A percentile compares a stretch with the other conserved stretches of the same genome.
Evolutionary conservation across 2,329 filamentous ascomycete species (phyloP).

Genomic region (Stagonosporopsis chrysanthemi): DNA sequence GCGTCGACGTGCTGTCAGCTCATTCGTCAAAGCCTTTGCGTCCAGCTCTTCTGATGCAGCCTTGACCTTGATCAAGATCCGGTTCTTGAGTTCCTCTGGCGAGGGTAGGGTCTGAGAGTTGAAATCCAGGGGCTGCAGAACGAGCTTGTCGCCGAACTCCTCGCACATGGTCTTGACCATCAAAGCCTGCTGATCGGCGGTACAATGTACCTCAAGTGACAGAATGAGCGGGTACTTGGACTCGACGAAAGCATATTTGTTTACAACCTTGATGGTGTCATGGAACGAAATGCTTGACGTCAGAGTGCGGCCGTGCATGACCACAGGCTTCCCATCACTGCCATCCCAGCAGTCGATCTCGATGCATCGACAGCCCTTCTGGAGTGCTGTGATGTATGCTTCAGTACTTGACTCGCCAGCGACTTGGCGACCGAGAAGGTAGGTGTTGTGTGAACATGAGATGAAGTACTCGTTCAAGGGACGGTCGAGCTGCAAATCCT

Average conservation of each 20-base stretch:
- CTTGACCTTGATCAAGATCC: conserved; percentile 94
- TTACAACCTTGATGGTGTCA: conserved; percentile 91
- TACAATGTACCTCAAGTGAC: conserved; percentile 95
- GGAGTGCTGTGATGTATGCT: conserved; percentile 88
- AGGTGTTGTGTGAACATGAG: conserved; percentile 98
- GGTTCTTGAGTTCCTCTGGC: conserved; percentile 82
- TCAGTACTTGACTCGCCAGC: conserved; percentile 91
- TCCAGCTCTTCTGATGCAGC: conserved; percentile 64
- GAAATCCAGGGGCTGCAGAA: conserved; percentile 76
- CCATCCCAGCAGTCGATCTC: conserved; percentile 99
- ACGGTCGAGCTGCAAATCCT: conserved; percentile 72
- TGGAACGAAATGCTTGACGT: conserved; percentile 89
- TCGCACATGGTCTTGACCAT: conserved; percentile 93
- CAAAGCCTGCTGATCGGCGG: conserved; percentile 76
- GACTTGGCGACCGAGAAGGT: conserved; percentile 89
- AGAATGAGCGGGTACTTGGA: conserved; percentile 92
- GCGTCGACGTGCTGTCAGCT: conserved; percentile 49
- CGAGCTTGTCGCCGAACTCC: conserved; percentile 79
- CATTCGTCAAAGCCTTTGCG: conserved; percentile 43
- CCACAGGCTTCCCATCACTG: conserved; percentile 81
- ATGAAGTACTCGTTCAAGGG: conserved; percentile 98
- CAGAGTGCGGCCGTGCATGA: conserved; percentile 88
- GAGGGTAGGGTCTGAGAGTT: conserved; percentile 76
- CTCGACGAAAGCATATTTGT: conserved; percentile 89
- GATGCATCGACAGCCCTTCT: conserved; percentile 90